A percentile compares a stretch with the other conserved stretches of the same genome.
These are phyloP conservation scores for Pyrenochaeta sp. DNA, from an alignment of 2,329 filamentous ascomycete species.

Conservation along the genomic window DNA sequence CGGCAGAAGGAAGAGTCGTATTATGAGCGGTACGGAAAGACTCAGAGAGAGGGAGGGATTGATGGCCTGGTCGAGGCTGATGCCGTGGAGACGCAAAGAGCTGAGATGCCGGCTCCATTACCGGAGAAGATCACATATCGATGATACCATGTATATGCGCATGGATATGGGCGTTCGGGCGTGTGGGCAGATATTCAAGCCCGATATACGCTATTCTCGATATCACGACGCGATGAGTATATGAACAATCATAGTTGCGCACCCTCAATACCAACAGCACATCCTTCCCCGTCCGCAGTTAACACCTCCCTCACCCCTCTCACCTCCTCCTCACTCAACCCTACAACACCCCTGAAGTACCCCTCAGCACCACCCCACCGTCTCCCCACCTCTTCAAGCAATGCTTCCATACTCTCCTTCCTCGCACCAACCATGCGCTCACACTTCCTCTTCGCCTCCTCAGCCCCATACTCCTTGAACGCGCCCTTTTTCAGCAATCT, in stretches of 20 bases:
- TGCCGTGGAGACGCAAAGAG: conserved; percentile 20
- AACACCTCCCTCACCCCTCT: conserved; percentile 19
- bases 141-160: conserved; percentile 2
- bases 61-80: conserved; percentile 15
- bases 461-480: conserved; percentile 50
- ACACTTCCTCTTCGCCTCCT: conserved; percentile 29
- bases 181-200: not conserved
- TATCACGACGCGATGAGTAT: no score
- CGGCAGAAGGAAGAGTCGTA: not conserved
- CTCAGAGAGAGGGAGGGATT: not conserved
- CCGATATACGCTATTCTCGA: no score
- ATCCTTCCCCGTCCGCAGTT: conserved; percentile 8
- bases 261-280: not conserved
- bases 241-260: not conserved
- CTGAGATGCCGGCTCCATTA: conserved; percentile 11
- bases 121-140: conserved; percentile 37
- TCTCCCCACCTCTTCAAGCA: conserved; percentile 25
- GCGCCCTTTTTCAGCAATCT: conserved; percentile 61
- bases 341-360: conserved; percentile 27
- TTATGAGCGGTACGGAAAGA: conserved; percentile 1
- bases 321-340: conserved; percentile 24
- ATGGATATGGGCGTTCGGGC: not conserved
- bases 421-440: conserved; percentile 48
- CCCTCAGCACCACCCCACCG: conserved; percentile 31
- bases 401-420: conserved; percentile 43